Percentiles rank a stretch among this genome's conserved stretches.
Evolutionary conservation across 1,139 yeast genomes (phyloP).

Genomic region (Arxiozyma telluris): DNA sequence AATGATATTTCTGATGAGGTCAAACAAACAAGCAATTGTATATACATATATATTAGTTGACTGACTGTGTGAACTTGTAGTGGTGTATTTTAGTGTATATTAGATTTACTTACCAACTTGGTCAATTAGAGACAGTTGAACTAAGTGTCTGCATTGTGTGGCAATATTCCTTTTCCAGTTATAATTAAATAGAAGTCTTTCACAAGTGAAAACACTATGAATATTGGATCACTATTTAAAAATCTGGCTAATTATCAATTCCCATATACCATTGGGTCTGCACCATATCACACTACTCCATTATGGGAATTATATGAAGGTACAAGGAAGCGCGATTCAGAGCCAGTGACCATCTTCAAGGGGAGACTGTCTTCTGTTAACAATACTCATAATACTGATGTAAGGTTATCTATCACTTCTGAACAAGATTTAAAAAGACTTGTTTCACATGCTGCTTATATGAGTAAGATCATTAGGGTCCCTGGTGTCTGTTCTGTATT

Average conservation of each 20-base stretch:
- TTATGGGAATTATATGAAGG: slow-evolving; percentile 39
- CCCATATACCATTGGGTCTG: slow-evolving; percentile 24
- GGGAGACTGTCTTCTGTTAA: slow-evolving; percentile 9
- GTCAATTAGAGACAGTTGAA: neutral
- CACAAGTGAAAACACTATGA: slow-evolving; percentile 15
- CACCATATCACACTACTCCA: slow-evolving; percentile 26
- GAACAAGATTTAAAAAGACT: neutral
- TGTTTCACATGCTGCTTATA: slow-evolving; percentile 52
- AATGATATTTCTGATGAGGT: neutral
- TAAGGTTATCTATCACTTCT: neutral
- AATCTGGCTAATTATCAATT: slow-evolving; percentile 27
- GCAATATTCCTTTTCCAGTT: too few relatives aligned
- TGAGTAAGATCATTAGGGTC: slow-evolving; percentile 57
- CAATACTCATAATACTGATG: neutral
- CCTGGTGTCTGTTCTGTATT: slow-evolving; percentile 69
- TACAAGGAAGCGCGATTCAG: slow-evolving; percentile 29
- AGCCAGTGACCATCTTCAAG: slow-evolving; percentile 25
- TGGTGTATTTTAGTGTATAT: too few relatives aligned
- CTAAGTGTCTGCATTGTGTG: too few relatives aligned
- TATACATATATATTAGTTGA: too few relatives aligned
- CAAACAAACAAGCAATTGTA: neutral
- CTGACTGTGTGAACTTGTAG: too few relatives aligned
- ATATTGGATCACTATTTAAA: slow-evolving; percentile 25
- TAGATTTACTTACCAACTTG: too few relatives aligned
- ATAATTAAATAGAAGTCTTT: neutral